Conservation (phyloP, 352 stramenopile species). For the Pythium sp. region DNA sequence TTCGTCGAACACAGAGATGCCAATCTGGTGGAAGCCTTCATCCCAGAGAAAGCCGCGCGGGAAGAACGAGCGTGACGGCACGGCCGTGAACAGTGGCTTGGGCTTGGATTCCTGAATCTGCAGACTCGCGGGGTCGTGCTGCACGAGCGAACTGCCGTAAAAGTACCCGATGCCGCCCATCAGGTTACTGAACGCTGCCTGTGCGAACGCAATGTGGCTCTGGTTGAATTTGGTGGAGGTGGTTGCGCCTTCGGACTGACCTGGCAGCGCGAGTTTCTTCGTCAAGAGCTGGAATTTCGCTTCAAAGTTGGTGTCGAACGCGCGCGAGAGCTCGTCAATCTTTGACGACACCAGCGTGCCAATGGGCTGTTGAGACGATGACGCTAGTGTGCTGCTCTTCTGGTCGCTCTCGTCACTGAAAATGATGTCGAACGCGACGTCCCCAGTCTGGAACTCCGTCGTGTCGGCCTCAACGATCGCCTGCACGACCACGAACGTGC, state of each 20-base stretch:
- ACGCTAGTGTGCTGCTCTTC: conserved; percentile 2
- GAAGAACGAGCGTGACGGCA: conserved; percentile 93
- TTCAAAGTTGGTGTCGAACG: conserved; percentile 64
- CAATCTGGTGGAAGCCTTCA: conserved; percentile 93
- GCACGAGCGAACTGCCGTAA: conserved; percentile 77
- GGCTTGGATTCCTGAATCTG: conserved; percentile 35
- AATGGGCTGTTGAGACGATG: conserved; percentile 1
- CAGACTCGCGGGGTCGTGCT: conserved; percentile 45
- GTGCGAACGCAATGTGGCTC: conserved; percentile 66
- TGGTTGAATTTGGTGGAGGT: conserved; percentile 30
- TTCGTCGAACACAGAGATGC: conserved; percentile 76
- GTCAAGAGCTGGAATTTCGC: conserved; percentile 43
- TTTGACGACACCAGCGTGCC: conserved; percentile 15
- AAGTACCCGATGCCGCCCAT: conserved; percentile 91
- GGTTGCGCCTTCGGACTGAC: too few species aligned
- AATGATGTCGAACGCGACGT: conserved; percentile 64
- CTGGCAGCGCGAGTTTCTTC: conserved; percentile 20
- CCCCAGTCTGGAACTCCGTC: conserved; percentile 29
- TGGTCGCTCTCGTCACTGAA: conserved; percentile 40
- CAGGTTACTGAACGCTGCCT: conserved; percentile 88
- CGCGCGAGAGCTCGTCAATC: conserved; percentile 5
- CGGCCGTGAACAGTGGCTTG: conserved; percentile 80
- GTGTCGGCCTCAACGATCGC: conserved; percentile 50
- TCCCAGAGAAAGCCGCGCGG: conserved; percentile 94
- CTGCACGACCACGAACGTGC: conserved; percentile 68